These are phyloP conservation scores for Excoecaria agallocha DNA, from an alignment of 345 rosid species.

Conservation along the genomic window DNA sequence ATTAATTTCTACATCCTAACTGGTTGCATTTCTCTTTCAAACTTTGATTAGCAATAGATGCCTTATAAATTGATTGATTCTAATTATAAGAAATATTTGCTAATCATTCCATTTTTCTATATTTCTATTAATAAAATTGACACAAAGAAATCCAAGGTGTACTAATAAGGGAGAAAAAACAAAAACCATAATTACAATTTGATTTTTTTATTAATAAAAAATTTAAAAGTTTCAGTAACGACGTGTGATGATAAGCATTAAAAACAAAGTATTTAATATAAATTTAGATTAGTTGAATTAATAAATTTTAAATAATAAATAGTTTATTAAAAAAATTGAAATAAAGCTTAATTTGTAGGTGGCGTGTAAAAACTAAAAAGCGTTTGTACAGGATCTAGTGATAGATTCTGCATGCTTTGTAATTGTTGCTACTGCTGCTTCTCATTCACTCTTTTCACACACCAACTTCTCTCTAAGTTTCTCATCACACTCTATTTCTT, in stretches of 20 bases:
- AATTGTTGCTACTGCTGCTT: neutral
- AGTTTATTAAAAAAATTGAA: too few species aligned
- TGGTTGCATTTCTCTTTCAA: constrained; percentile 16
- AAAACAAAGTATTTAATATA: too few species aligned
- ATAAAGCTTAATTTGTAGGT: neutral
- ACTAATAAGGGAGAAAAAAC: neutral
- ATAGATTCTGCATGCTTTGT: neutral
- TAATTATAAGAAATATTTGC: neutral
- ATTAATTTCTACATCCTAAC: neutral
- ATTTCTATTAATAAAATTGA: neutral
- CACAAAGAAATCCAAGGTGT: neutral
- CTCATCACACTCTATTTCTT: too few species aligned
- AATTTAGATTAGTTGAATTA: too few species aligned
- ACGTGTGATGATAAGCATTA: too few species aligned
- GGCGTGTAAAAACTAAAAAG: constrained; percentile 14
- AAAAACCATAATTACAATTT: neutral
- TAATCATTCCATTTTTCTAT: constrained; percentile 10
- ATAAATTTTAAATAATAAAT: too few species aligned
- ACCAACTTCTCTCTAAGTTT: too few species aligned
- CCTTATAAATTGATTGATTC: neutral
- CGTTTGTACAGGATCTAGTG: neutral
- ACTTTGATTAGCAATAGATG: constrained; percentile 15
- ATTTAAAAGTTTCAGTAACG: too few species aligned
- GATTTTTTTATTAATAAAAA: too few species aligned
- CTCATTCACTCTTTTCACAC: neutral